Evolutionary conservation across 2,329 filamentous ascomycete species (phyloP), one percentile per base, ranked within the genome.

Genomic region (Aspergillus viridinutans): DNA sequence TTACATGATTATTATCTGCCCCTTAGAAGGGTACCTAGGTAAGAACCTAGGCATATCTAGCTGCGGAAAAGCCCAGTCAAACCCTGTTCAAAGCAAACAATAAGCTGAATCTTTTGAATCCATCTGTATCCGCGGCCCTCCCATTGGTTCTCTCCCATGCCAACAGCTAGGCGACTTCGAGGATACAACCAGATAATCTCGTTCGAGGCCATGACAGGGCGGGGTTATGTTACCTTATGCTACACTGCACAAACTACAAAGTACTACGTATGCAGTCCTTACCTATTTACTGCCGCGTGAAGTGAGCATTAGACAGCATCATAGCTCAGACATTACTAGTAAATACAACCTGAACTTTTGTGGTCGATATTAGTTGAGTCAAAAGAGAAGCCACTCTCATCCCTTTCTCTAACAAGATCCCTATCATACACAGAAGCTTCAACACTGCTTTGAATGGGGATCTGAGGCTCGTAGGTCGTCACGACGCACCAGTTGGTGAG

Each of bases 401-500:
- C 32, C 32, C 32, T 17, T 17, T 5, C 32, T 35, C 32, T 17
- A 17, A 38, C 5, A 7, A 17, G 14, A 38, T 17, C 6, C 14
- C 32, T 17, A 38, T 29, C 7, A 38, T 38, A 38, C 52, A 57
- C 50, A 40, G 23, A 52, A 50, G 51, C 21, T 14, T 25, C 38
- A 38, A 52, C 21, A 45, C 26, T 35, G n/a, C 14, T 32, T 23
- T n/a, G 29, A n/a, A 48, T 12, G 28, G 45, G 43, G 12, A 10
- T 26, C 53, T 58, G 53, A 56, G 50, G 58, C 52, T 56, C 54
- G 45, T 57, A 51, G 52, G 56, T 49, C 49, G 29, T 51, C 28
- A 48, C 17, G 17, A 54, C n/a, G n/a, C 7, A 50, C 32, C 40
- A 40, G 43, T 50, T 51, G 55, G 50, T 53, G 61, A 65, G 61